Conservation (phyloP, 2,329 filamentous ascomycete genomes). For the Stagonosporopsis rhizophila region DNA sequence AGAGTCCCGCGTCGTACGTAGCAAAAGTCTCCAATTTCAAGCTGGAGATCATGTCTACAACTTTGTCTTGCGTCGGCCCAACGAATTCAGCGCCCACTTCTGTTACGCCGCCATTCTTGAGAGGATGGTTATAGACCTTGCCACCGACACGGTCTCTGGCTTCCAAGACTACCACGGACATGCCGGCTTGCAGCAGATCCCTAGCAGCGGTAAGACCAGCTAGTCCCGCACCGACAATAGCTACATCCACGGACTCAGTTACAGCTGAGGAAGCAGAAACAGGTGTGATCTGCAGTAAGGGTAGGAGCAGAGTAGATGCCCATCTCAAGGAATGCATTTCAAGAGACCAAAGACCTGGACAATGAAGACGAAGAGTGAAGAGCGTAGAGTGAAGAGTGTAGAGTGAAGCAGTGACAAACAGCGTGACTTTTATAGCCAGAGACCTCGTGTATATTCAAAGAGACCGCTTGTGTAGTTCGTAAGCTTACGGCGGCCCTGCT, state of each 20-base stretch:
- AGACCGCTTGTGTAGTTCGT: too few relatives aligned
- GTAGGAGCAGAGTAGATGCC: not conserved
- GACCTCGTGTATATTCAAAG: too few relatives aligned
- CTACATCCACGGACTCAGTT: constrained; percentile 25
- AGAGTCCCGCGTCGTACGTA: constrained; percentile 24
- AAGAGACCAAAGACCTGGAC: not conserved
- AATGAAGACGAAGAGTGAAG: too few relatives aligned
- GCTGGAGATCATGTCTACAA: constrained; percentile 24
- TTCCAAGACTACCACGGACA: constrained; percentile 57
- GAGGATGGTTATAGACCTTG: constrained; percentile 52
- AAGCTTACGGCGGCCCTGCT: too few relatives aligned
- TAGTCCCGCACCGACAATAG: constrained; percentile 57
- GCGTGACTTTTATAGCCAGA: too few relatives aligned
- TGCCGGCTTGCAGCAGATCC: constrained; percentile 48
- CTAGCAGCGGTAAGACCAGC: constrained; percentile 38
- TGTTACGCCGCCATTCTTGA: constrained; percentile 30
- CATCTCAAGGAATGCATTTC: not conserved
- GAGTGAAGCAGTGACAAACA: too few relatives aligned
- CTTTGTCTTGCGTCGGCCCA: constrained; percentile 32
- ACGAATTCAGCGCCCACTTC: constrained; percentile 36
- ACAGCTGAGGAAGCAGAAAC: not conserved
- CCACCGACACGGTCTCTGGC: constrained; percentile 60
- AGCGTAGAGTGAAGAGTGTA: not conserved
- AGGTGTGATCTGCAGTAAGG: not conserved
- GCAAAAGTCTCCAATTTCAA: constrained; percentile 28